These are phyloP conservation scores for Naegleria gruberi DNA, from an alignment of 208 protist species.

Conservation along the genomic window DNA sequence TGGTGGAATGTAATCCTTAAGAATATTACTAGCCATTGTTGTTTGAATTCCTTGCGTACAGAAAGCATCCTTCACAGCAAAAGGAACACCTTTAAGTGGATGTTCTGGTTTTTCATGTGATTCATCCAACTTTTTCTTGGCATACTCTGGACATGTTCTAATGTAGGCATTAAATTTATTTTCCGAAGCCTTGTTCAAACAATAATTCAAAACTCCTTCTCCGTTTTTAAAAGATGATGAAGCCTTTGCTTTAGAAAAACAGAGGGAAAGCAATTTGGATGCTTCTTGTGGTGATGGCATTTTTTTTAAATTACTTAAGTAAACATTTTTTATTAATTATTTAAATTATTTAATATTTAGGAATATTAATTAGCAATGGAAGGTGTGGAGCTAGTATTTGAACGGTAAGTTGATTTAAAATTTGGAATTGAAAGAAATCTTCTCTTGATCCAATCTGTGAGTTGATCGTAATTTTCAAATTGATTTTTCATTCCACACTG, in stretches of 20 bases:
- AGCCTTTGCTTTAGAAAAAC: not conserved
- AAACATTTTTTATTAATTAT: too few species aligned
- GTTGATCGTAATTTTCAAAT: too few species aligned
- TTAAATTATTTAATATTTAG: too few species aligned
- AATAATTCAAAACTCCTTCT: not conserved
- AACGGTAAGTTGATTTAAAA: too few species aligned
- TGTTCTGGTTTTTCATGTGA: not conserved
- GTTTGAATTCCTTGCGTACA: not conserved
- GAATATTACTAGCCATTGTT: not conserved
- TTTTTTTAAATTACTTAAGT: too few species aligned
- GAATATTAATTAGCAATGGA: too few species aligned
- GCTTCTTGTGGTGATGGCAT: not conserved
- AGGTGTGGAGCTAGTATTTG: too few species aligned
- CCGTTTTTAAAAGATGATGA: not conserved
- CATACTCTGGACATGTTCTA: not conserved
- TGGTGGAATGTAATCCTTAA: not conserved
- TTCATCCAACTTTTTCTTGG: not conserved
- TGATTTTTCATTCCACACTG: too few species aligned
- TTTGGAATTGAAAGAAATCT: too few species aligned
- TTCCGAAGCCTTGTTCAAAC: not conserved
- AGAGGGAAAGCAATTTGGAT: not conserved
- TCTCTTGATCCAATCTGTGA: too few species aligned
- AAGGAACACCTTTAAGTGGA: not conserved
- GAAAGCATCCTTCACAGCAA: conserved; percentile 6
- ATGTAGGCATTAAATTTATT: conserved; percentile 13